A percentile compares a stretch with the other conserved stretches of the same genome.
Evolutionary conservation across 768 basidiomycete genomes (phyloP).

Genomic region (Lactarius psammicola): DNA sequence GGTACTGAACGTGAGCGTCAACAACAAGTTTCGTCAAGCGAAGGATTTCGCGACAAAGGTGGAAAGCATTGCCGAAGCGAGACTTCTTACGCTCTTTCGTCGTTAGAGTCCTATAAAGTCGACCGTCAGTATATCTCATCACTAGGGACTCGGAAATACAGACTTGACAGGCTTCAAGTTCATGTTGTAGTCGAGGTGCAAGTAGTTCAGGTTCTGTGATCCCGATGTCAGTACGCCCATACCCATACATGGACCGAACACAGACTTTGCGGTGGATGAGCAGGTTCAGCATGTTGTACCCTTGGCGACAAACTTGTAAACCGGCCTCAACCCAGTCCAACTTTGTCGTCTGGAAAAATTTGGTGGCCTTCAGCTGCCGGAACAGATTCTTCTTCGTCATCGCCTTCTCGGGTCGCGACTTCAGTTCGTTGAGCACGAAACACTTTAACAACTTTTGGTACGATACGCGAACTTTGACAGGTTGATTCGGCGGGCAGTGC

Average conservation of each 20-base stretch:
- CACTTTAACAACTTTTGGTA: constrained; percentile 98
- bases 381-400: constrained; percentile 99
- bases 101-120: constrained; percentile 76
- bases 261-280: constrained; percentile 95
- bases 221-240: constrained; percentile 12
- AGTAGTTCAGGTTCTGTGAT: constrained; percentile 81
- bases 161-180: constrained; percentile 95
- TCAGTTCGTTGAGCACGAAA: constrained; percentile 92
- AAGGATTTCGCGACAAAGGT: constrained; percentile 95
- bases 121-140: constrained; percentile 22
- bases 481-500: constrained; percentile 93
- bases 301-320: constrained; percentile 96
- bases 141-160: constrained; percentile 29
- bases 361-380: constrained; percentile 94
- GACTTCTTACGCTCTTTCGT: constrained; percentile 99
- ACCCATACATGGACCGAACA: neutral
- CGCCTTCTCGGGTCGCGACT: constrained; percentile 86
- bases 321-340: constrained; percentile 99
- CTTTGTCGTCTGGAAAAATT: constrained; percentile 98
- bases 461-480: constrained; percentile 97
- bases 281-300: constrained; percentile 99
- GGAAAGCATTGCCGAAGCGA: constrained; percentile 99
- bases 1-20: constrained; percentile 98
- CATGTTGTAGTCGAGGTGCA: constrained; percentile 98
- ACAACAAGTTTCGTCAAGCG: constrained; percentile 98